phyloP scores from a whole-genome alignment of 805 yeast genomes.

The Millerozyma miso region DNA sequence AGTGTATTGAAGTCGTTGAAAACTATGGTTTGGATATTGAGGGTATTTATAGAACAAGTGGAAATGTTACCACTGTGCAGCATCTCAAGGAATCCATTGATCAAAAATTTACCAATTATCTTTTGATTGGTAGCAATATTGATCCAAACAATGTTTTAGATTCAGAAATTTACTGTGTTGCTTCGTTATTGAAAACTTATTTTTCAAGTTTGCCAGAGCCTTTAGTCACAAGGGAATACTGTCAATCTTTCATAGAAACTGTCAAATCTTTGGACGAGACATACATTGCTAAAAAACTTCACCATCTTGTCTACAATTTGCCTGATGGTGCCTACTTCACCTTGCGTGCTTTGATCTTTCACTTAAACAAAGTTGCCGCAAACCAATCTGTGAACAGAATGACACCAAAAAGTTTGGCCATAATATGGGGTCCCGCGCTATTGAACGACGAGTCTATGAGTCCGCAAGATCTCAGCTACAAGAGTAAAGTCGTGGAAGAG shows the following conservation, averaged over 20 bases:
- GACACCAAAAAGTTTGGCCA: constrained; percentile 76
- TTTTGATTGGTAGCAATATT: constrained; percentile 38
- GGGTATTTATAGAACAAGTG: constrained; percentile 86
- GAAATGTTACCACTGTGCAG: constrained; percentile 70
- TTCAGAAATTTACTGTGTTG: constrained; percentile 83
- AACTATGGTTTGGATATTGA: constrained; percentile 78
- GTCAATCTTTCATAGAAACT: constrained; percentile 61
- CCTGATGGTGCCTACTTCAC: constrained; percentile 97
- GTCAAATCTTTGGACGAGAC: constrained; percentile 47
- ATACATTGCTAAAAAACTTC: constrained; percentile 67
- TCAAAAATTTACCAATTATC: constrained; percentile 63
- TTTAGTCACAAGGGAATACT: constrained; percentile 61
- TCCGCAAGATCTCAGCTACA: constrained; percentile 69
- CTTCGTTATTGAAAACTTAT: constrained; percentile 78
- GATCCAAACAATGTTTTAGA: constrained; percentile 51
- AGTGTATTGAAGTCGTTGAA: constrained; percentile 84
- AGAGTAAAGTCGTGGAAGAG: constrained; percentile 78
- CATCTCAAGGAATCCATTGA: constrained; percentile 70
- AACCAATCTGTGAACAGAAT: constrained; percentile 67
- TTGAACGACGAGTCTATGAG: constrained; percentile 63
- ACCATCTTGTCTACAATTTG: constrained; percentile 79
- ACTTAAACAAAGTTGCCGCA: constrained; percentile 67
- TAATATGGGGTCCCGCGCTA: constrained; percentile 93
- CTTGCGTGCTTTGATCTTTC: constrained; percentile 77
- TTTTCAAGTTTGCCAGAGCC: constrained; percentile 87